Conservation (phyloP, 768 basidiomycete genomes). For the Infundibulicybe gibba region DNA sequence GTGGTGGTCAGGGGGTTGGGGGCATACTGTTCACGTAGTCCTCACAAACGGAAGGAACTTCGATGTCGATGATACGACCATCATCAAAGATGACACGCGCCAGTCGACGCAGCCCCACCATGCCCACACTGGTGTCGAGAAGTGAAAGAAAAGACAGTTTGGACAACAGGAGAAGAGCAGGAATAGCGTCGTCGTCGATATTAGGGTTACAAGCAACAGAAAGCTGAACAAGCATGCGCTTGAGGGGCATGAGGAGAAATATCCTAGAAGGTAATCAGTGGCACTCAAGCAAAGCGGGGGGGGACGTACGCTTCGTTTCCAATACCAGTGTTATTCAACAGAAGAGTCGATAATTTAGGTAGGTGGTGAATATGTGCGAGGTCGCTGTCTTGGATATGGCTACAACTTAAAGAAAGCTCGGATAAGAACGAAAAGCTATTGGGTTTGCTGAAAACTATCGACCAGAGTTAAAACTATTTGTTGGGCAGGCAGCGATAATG, state of each 20-base stretch:
- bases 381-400: constrained; percentile 42
- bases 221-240: constrained; percentile 48
- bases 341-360: constrained; percentile 42
- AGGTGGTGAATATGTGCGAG: constrained; percentile 51
- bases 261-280: constrained; percentile 33
- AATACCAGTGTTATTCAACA: constrained; percentile 50
- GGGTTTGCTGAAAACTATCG: constrained; percentile 46
- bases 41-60: constrained; percentile 51
- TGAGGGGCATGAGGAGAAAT: constrained; percentile 54
- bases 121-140: constrained; percentile 49
- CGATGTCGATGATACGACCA: constrained; percentile 41
- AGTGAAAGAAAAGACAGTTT: constrained; percentile 49
- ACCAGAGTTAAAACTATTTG: constrained; percentile 6
- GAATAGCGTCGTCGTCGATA: constrained; percentile 54
- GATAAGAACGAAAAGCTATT: constrained; percentile 48
- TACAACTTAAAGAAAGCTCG: constrained; percentile 47
- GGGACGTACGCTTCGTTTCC: constrained; percentile 56
- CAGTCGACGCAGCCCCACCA: constrained; percentile 55
- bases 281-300: background rate
- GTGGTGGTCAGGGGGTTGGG: background rate
- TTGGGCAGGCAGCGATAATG: constrained; percentile 1
- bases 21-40: constrained; percentile 49
- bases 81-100: constrained; percentile 31
- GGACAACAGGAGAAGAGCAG: constrained; percentile 46
- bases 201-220: constrained; percentile 47